Percentiles rank a stretch among this genome's conserved stretches.
These are phyloP conservation scores for Thelonectria discophora DNA, from an alignment of 2,329 filamentous ascomycete species.

Conservation along the genomic window DNA sequence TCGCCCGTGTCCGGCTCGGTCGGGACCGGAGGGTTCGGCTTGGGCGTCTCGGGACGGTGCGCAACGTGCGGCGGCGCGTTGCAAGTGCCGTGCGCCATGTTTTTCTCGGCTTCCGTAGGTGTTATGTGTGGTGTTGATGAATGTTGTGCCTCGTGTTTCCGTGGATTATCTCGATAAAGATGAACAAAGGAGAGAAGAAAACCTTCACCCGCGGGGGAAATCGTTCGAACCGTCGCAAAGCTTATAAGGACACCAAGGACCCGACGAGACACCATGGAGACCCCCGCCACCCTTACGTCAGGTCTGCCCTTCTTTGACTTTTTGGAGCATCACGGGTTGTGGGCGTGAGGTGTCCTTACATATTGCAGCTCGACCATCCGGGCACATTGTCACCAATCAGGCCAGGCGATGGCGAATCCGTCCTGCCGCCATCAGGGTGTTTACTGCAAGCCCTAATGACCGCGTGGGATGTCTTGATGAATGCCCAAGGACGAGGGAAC, in stretches of 20 bases:
- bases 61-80: slow-evolving; percentile 8
- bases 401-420: slow-evolving; percentile 25
- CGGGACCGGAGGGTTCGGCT: slow-evolving; percentile 44
- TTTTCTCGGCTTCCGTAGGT: slow-evolving; percentile 18
- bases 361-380: slow-evolving; percentile 16
- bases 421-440: slow-evolving; percentile 30
- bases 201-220: slow-evolving; percentile 3
- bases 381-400: slow-evolving; percentile 30
- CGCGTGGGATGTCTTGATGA: background rate
- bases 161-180: background rate
- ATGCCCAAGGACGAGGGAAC: background rate
- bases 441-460: slow-evolving; percentile 2
- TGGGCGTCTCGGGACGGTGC: slow-evolving; percentile 46
- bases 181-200: background rate
- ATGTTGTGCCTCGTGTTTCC: background rate
- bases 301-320: slow-evolving; percentile 13
- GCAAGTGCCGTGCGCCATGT: slow-evolving; percentile 4
- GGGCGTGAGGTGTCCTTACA: slow-evolving; percentile 8
- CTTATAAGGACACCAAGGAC: slow-evolving; percentile 18
- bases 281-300: slow-evolving; percentile 22
- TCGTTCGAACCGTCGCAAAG: slow-evolving; percentile 12
- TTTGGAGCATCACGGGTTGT: slow-evolving; percentile 5
- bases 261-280: background rate
- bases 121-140: background rate
- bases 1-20: slow-evolving; percentile 44